phyloP scores from a whole-genome alignment of 257 asterid genomes.

The Knoxia roxburghii region DNA sequence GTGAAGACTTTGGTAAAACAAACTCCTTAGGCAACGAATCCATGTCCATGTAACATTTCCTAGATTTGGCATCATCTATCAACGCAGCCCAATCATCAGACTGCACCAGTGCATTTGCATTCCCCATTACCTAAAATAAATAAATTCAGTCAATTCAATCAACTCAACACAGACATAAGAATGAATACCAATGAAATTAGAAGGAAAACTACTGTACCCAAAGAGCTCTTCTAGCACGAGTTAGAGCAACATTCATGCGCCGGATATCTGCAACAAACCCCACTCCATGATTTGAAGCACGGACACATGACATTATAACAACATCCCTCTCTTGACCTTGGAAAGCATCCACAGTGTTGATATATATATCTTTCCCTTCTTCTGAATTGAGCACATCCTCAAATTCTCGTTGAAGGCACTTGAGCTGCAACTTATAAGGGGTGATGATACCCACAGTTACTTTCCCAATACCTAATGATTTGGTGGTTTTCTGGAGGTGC shows the following conservation, averaged over 20 bases:
- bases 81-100: constrained; percentile 97
- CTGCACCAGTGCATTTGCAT: constrained; percentile 70
- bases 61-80: constrained; percentile 72
- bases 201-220: constrained; percentile 52
- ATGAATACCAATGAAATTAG: neutral
- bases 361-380: constrained; percentile 91
- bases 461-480: constrained; percentile 61
- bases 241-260: constrained; percentile 97
- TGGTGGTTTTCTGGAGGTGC: constrained; percentile 71
- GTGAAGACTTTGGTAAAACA: constrained; percentile 41
- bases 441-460: constrained; percentile 93
- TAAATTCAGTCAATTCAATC: constrained; percentile 11
- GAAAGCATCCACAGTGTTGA: constrained; percentile 96
- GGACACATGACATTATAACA: constrained; percentile 96
- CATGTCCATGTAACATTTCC: constrained; percentile 87
- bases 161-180: neutral
- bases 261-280: constrained; percentile 98
- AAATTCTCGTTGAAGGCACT: constrained; percentile 96
- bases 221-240: constrained; percentile 96
- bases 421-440: constrained; percentile 92
- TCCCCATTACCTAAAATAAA: constrained; percentile 81
- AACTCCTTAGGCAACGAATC: constrained; percentile 89
- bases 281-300: constrained; percentile 89
- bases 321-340: constrained; percentile 99
- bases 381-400: constrained; percentile 79